Percentiles rank a stretch among this genome's conserved stretches.
These are phyloP conservation scores for Phragmites australis DNA, from an alignment of 176 grass and related monocot species.

Conservation along the genomic window DNA sequence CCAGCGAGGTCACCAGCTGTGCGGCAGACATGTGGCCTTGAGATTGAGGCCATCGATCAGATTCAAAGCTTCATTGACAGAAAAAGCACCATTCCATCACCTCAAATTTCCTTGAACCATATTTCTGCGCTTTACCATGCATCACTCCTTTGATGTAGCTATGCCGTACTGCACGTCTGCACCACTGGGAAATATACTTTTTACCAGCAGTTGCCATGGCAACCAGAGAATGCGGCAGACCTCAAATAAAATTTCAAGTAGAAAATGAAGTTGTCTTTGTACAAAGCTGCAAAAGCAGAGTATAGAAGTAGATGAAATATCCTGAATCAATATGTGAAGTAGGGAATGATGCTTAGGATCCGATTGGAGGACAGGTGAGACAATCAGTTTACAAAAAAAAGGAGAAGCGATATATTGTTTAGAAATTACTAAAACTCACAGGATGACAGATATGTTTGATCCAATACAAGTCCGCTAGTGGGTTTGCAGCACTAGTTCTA, in stretches of 20 bases:
- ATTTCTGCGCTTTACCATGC: neutral
- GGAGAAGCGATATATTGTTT: neutral
- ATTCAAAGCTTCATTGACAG: neutral
- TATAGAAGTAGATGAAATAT: neutral
- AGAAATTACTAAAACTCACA: neutral
- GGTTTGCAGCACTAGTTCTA: constrained; percentile 13
- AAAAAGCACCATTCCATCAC: neutral
- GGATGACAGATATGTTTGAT: constrained; percentile 14
- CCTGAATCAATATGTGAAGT: neutral
- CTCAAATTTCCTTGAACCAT: neutral
- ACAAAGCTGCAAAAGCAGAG: constrained; percentile 8
- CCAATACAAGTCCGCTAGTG: neutral
- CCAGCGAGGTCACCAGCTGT: constrained; percentile 35
- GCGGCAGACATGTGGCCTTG: constrained; percentile 50
- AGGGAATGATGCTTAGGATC: neutral
- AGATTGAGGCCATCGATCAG: constrained; percentile 10
- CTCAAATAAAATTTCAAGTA: neutral
- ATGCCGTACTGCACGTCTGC: neutral
- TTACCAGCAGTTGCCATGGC: neutral
- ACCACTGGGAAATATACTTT: neutral
- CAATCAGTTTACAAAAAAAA: neutral
- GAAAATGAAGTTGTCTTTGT: constrained; percentile 17
- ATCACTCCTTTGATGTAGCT: constrained; percentile 9
- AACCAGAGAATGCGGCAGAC: neutral
- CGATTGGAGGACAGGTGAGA: neutral